Conservation (phyloP, 2,329 filamentous ascomycete species). For the Capronia americana region DNA sequence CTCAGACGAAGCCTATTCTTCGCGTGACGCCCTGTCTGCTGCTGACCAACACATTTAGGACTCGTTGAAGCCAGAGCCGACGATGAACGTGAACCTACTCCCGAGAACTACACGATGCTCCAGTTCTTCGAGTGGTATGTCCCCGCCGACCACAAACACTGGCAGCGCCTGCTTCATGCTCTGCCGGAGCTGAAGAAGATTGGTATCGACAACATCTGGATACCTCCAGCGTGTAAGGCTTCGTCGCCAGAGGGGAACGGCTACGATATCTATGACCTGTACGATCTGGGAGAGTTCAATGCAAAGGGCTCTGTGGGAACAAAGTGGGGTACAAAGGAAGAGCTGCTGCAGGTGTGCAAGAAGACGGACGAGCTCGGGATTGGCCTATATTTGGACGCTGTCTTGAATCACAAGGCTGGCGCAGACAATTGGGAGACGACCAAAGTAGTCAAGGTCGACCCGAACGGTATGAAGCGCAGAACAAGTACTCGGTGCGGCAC, state of each 20-base stretch:
- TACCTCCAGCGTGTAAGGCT: constrained; percentile 70
- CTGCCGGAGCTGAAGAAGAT: constrained; percentile 59
- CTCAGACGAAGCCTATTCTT: not conserved
- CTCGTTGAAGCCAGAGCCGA: constrained; percentile 5
- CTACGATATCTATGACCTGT: constrained; percentile 69
- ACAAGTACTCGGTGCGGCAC: not conserved
- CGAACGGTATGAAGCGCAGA: constrained; percentile 41
- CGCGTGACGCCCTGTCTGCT: not conserved
- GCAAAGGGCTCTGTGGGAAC: constrained; percentile 63
- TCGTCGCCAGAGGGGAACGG: constrained; percentile 64
- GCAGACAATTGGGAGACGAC: constrained; percentile 67
- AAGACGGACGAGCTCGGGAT: constrained; percentile 40
- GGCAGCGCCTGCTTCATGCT: constrained; percentile 57
- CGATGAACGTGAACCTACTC: constrained; percentile 26
- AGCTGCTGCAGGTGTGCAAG: constrained; percentile 44
- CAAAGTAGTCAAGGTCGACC: constrained; percentile 65
- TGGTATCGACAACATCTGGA: constrained; percentile 64
- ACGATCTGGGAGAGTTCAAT: constrained; percentile 69
- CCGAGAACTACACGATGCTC: constrained; percentile 54
- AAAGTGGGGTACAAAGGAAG: constrained; percentile 68
- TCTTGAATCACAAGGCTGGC: constrained; percentile 70
- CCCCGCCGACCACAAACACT: constrained; percentile 63
- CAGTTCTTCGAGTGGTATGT: constrained; percentile 72
- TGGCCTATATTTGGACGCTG: constrained; percentile 66
- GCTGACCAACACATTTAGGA: constrained; percentile 3